Conservation (phyloP, 805 yeast species). For the Starmera caribaea region DNA sequence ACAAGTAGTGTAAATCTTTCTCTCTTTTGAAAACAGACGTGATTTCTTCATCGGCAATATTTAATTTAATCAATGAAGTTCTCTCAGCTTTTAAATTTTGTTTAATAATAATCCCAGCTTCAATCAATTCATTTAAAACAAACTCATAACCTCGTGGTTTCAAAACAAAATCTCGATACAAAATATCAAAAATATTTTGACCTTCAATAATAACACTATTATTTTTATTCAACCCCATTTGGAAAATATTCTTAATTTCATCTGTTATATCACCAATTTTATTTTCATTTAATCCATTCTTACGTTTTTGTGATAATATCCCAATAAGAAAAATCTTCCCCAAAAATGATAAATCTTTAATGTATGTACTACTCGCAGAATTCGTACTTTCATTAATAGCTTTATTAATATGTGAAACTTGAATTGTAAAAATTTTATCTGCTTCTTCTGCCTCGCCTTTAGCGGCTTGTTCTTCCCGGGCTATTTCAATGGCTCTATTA, state of each 20-base stretch:
- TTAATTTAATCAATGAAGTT: conserved; percentile 50
- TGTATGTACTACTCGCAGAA: conserved; percentile 57
- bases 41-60: conserved; percentile 64
- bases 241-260: conserved; percentile 51
- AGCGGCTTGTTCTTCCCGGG: conserved; percentile 38
- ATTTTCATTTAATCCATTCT: conserved; percentile 64
- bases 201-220: conserved; percentile 20
- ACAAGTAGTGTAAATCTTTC: conserved; percentile 21
- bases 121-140: conserved; percentile 60
- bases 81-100: conserved; percentile 62
- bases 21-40: conserved; percentile 52
- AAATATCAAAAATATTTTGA: conserved; percentile 22
- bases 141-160: conserved; percentile 52
- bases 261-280: conserved; percentile 70
- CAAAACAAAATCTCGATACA: conserved; percentile 26
- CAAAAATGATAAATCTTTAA: conserved; percentile 53
- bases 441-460: conserved; percentile 6
- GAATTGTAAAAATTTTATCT: conserved; percentile 30
- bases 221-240: conserved; percentile 24
- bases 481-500: conserved; percentile 81
- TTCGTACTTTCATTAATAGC: conserved; percentile 75
- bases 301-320: conserved; percentile 48
- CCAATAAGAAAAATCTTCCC: conserved; percentile 69
- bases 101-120: conserved; percentile 65
- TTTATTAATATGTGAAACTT: conserved; percentile 62